Conservation (phyloP, 306 rosid species). For the Cucurbita maxima region DNA sequence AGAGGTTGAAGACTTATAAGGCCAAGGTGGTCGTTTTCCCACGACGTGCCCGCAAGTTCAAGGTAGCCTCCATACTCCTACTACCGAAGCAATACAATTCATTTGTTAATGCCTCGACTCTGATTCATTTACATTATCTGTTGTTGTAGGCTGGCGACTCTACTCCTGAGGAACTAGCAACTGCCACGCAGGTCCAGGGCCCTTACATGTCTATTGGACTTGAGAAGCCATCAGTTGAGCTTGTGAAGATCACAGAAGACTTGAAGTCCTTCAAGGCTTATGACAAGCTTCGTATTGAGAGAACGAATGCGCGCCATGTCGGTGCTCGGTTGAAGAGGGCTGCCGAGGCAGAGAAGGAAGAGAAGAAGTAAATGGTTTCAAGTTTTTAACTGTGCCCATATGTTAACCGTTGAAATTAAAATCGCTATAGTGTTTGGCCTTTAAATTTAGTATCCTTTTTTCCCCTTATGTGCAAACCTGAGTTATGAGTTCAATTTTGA, state of each 20-base stretch:
- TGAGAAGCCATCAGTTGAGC: conserved; percentile 35
- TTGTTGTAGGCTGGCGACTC: conserved; percentile 45
- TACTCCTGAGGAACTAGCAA: conserved; percentile 40
- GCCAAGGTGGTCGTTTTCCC: conserved; percentile 53
- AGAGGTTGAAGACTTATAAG: conserved; percentile 47
- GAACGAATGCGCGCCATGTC: conserved; percentile 23
- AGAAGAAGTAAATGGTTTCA: conserved; percentile 22
- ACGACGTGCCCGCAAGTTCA: conserved; percentile 31
- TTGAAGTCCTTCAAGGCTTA: conserved; percentile 43
- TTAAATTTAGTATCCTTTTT: neutral
- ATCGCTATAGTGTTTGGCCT: neutral
- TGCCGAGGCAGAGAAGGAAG: conserved; percentile 57
- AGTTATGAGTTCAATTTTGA: conserved; percentile 5
- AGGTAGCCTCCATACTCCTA: conserved; percentile 14
- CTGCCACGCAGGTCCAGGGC: conserved; percentile 47
- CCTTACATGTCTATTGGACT: conserved; percentile 25
- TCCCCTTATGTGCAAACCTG: neutral
- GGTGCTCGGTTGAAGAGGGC: conserved; percentile 44
- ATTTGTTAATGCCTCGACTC: neutral
- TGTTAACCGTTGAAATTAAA: neutral
- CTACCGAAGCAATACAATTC: neutral
- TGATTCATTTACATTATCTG: neutral
- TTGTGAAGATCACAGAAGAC: conserved; percentile 32
- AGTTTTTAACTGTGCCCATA: neutral
- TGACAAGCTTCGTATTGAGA: conserved; percentile 36